Conservation (phyloP, 306 rosid genomes). For the Echinosophora koreensis region DNA sequence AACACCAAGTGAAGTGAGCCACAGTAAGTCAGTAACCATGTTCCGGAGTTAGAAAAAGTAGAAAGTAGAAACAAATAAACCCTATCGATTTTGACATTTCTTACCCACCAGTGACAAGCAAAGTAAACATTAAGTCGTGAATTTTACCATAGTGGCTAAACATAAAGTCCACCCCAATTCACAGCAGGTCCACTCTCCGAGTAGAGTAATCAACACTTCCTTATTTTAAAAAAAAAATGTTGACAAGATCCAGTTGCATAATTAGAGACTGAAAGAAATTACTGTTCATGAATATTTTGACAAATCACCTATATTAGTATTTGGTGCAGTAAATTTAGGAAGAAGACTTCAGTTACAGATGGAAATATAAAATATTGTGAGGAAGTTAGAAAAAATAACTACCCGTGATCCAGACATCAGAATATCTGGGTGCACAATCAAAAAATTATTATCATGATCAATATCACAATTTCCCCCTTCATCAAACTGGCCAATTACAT, state of each 20-base stretch:
- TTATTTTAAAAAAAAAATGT: constrained; percentile 2
- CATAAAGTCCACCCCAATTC: constrained; percentile 27
- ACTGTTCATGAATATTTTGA: constrained; percentile 17
- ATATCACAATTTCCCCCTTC: constrained; percentile 75
- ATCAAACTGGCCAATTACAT: constrained; percentile 83
- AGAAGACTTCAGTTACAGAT: constrained; percentile 6
- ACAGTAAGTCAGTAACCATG: background rate
- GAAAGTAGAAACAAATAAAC: background rate
- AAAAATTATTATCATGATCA: constrained; percentile 70
- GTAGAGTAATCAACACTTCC: constrained; percentile 5
- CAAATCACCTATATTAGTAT: constrained; percentile 24
- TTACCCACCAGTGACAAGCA: background rate
- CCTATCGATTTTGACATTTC: constrained; percentile 14
- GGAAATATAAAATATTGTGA: constrained; percentile 27
- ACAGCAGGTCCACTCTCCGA: background rate
- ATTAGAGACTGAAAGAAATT: constrained; percentile 21
- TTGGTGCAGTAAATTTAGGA: constrained; percentile 36
- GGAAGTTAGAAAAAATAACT: constrained; percentile 47
- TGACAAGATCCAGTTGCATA: background rate
- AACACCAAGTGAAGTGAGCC: background rate
- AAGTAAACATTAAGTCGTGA: background rate
- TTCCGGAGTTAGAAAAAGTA: background rate
- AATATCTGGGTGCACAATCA: constrained; percentile 84
- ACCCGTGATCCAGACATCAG: constrained; percentile 93
- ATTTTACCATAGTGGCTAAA: background rate